Conservation (phyloP, 2,329 filamentous ascomycete species). For the Fusarium vanettenii region DNA sequence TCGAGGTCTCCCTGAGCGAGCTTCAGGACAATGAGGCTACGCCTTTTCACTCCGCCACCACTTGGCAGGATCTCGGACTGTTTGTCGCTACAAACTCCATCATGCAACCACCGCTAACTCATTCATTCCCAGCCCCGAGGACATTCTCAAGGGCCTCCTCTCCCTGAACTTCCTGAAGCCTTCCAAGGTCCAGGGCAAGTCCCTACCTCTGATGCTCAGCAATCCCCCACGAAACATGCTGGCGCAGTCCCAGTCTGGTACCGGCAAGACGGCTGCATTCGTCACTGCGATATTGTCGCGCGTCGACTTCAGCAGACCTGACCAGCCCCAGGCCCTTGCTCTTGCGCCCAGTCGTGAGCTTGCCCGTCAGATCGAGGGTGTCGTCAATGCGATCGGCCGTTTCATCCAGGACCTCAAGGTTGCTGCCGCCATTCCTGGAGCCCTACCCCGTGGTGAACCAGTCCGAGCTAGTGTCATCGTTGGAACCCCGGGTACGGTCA, state of each 20-base stretch:
- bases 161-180: slow-evolving; percentile 92
- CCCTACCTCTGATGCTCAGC: slow-evolving; percentile 86
- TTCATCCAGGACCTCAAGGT: slow-evolving; percentile 82
- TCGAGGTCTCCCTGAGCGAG: slow-evolving; percentile 92
- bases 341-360: slow-evolving; percentile 94
- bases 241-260: slow-evolving; percentile 98
- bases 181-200: slow-evolving; percentile 97
- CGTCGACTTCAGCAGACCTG: slow-evolving; percentile 76
- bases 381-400: slow-evolving; percentile 84
- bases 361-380: slow-evolving; percentile 91
- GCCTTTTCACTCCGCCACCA: slow-evolving; percentile 85
- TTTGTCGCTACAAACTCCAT: slow-evolving; percentile 52
- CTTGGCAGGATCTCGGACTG: slow-evolving; percentile 89
- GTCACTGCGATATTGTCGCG: slow-evolving; percentile 91
- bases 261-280: slow-evolving; percentile 97
- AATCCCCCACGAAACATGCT: slow-evolving; percentile 95
- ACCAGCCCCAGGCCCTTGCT: slow-evolving; percentile 85
- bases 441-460: slow-evolving; percentile 73
- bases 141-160: slow-evolving; percentile 81
- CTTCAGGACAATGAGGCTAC: slow-evolving; percentile 88
- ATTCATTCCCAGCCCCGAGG: slow-evolving; percentile 46
- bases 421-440: slow-evolving; percentile 85
- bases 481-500: slow-evolving; percentile 92
- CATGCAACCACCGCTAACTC: slow-evolving; percentile 6
- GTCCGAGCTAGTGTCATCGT: slow-evolving; percentile 85